Base-by-base conservation (phyloP, 148 eudicot species). In the Heliamphora exappendiculata region DNA sequence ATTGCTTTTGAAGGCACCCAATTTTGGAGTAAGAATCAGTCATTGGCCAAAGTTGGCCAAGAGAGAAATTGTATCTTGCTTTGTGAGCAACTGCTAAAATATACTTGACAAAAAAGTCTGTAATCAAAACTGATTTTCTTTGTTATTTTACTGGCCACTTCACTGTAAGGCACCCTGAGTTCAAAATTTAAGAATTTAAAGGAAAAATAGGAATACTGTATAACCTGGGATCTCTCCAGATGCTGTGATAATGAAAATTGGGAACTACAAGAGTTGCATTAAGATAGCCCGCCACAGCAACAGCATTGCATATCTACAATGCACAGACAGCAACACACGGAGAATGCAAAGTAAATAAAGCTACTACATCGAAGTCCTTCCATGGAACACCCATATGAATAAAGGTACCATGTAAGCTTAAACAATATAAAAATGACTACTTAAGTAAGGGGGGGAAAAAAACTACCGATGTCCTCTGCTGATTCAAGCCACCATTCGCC, bases 401-500 rank as follows among this genome's bases (percentile, higher is more conserved):
- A 36, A 63, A 63, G 64, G 19, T 72, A 37, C 69, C 53, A 11
- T 31, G 19, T 12, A 74, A 17, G 58, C 14, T 44, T 60, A 47
- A 47, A 8, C 41, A 66, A 6, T 7, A 73, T 24, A 14, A 7
- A 34, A 26, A 55, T 4, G 76, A 41, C 14, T 4, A 8, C 47
- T 34, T 75, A 37, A 74, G 60, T 36, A 47, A 33, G 67, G 33
- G 3, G 74, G 17, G 67, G 58, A 78, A 8, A 31, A 76, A 70
- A 76, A 67, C 10, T 77, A 95, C 99, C 86, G 99, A 95, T 76
- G 90, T 85, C 73, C 99, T 87, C 76, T 95, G 99, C 87, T 95
- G 99, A 88, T 95, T 95, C 83, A 95, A 85, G 80, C 99, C 99
- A 83, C 99, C 99, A 85, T 95, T 95, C 77, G 99, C 99, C 81